Percentiles rank a stretch among this genome's conserved stretches.
Conservation (phyloP, 768 basidiomycete species). For the Calocybe gangraenosa region DNA sequence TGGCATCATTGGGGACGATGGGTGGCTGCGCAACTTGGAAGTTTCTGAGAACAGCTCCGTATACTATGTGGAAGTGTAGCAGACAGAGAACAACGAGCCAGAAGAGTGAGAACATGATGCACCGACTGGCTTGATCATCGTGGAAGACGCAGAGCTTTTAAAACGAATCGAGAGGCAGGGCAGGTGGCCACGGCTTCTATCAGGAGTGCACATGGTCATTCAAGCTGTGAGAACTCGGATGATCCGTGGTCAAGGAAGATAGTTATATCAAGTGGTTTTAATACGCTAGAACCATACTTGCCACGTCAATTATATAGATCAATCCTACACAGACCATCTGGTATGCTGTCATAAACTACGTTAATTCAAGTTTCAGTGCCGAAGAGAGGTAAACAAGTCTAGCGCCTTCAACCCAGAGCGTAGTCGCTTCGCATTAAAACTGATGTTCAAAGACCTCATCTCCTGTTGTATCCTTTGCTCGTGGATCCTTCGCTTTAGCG, state of each 20-base stretch:
- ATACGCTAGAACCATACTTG: not conserved
- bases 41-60: slow-evolving; percentile 46
- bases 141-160: not conserved
- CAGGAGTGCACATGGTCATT: slow-evolving; percentile 5
- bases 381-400: slow-evolving; percentile 5
- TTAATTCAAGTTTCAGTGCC: slow-evolving; percentile 2
- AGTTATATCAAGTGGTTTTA: no score
- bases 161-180: not conserved
- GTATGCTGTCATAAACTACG: slow-evolving; percentile 3
- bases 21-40: slow-evolving; percentile 78
- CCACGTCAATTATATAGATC: slow-evolving; percentile 2
- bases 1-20: slow-evolving; percentile 53
- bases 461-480: slow-evolving; percentile 24
- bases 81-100: slow-evolving; percentile 11
- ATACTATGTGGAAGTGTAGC: slow-evolving; percentile 20
- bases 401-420: not conserved
- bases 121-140: not conserved
- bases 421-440: slow-evolving; percentile 34
- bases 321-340: slow-evolving; percentile 8
- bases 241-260: no score
- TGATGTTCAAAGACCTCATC: slow-evolving; percentile 64
- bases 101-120: slow-evolving; percentile 15
- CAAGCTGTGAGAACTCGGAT: no score
- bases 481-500: slow-evolving; percentile 15
- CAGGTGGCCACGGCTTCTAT: no score